These are phyloP conservation scores for Fraxinus quadrangulata DNA, from an alignment of 257 asterid genomes.

Conservation along the genomic window DNA sequence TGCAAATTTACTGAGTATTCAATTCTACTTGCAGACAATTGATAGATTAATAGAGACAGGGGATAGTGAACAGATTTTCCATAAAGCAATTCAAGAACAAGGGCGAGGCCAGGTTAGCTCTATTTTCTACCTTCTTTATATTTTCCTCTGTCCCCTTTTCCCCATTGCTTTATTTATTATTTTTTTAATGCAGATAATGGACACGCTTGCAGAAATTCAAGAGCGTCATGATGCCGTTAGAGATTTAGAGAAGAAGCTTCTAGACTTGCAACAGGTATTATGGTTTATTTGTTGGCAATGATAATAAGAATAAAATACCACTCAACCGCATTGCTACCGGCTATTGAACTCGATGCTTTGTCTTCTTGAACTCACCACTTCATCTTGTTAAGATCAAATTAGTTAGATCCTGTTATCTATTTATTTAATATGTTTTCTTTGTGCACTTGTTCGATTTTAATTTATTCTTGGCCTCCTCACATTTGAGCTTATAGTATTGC, in stretches of 20 bases:
- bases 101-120: slow-evolving; percentile 91
- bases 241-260: slow-evolving; percentile 95
- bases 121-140: slow-evolving; percentile 13
- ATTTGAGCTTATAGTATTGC: neutral
- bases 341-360: neutral
- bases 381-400: neutral
- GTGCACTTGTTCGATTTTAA: neutral
- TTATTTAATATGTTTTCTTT: too few species aligned
- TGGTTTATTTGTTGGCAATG: neutral
- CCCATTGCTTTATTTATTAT: slow-evolving; percentile 13
- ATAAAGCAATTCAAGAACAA: slow-evolving; percentile 91
- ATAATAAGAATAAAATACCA: neutral
- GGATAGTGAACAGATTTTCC: slow-evolving; percentile 94
- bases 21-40: slow-evolving; percentile 60
- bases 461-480: neutral
- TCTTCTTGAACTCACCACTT: neutral
- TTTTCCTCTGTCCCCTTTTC: neutral
- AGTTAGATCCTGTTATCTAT: neutral
- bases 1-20: slow-evolving; percentile 22
- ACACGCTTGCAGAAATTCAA: slow-evolving; percentile 95
- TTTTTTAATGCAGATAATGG: slow-evolving; percentile 72
- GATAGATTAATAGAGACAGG: slow-evolving; percentile 95
- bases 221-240: slow-evolving; percentile 99
- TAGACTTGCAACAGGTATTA: slow-evolving; percentile 91
- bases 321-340: neutral